Evolutionary conservation across 306 rosid genomes (phyloP).

Genomic region (Parietaria judaica): DNA sequence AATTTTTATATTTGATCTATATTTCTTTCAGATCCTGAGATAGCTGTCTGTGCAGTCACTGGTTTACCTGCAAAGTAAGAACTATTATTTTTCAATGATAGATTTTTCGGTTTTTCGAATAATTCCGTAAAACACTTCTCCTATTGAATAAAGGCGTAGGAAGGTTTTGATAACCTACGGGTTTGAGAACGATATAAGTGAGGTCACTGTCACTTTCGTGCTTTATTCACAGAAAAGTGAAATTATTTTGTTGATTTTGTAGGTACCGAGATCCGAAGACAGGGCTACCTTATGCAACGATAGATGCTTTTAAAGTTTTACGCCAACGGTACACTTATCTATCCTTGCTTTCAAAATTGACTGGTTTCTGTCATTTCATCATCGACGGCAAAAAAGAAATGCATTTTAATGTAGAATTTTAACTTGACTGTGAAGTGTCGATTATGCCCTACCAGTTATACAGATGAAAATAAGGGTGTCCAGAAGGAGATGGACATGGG

Average conservation of each 20-base stretch:
- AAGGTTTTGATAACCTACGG: too few species aligned
- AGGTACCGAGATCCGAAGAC: conserved; percentile 95
- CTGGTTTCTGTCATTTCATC: too few species aligned
- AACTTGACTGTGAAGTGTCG: background rate
- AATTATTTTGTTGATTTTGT: conserved; percentile 23
- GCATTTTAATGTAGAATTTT: background rate
- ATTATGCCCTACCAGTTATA: conserved; percentile 35
- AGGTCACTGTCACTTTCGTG: background rate
- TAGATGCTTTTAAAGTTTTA: conserved; percentile 74
- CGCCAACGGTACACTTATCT: conserved; percentile 55
- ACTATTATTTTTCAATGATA: conserved; percentile 10
- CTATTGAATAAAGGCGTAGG: too few species aligned
- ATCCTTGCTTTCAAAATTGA: background rate
- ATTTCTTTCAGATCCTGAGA: conserved; percentile 61
- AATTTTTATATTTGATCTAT: background rate
- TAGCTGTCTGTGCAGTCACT: conserved; percentile 67
- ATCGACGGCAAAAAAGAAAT: too few species aligned
- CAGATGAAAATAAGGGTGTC: conserved; percentile 33
- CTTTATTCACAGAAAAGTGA: background rate
- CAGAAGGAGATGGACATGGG: conserved; percentile 69
- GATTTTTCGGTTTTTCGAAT: background rate
- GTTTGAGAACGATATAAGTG: too few species aligned
- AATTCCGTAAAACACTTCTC: background rate
- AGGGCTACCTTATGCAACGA: conserved; percentile 80
- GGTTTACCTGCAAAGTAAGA: conserved; percentile 97